These are phyloP conservation scores for Pachyrhizus erosus DNA, from an alignment of 306 rosid species.

Conservation along the genomic window DNA sequence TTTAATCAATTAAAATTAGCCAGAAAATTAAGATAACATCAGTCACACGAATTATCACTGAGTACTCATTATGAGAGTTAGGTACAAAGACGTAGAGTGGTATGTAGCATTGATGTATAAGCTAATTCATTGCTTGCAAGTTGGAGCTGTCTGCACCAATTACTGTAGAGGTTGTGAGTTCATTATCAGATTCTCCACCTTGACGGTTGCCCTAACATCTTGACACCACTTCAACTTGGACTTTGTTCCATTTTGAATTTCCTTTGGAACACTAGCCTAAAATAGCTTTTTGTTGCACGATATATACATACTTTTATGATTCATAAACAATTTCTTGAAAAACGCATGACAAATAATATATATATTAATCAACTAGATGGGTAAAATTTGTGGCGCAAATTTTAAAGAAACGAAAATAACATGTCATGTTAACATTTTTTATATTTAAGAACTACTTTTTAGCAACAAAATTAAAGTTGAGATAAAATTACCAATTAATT, in stretches of 20 bases:
- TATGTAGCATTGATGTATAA: constrained; percentile 44
- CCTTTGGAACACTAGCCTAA: background rate
- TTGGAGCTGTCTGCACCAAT: constrained; percentile 45
- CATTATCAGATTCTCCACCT: constrained; percentile 37
- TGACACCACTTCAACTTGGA: constrained; percentile 7
- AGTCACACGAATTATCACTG: background rate
- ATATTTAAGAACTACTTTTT: background rate
- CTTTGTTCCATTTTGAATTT: background rate
- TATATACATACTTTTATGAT: background rate
- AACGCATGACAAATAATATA: background rate
- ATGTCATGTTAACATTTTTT: background rate
- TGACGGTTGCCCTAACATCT: constrained; percentile 8
- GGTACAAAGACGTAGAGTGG: constrained; percentile 39
- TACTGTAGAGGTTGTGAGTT: constrained; percentile 51
- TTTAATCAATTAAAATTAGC: background rate
- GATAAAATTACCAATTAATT: background rate
- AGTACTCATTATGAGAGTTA: constrained; percentile 37
- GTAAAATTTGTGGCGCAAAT: background rate
- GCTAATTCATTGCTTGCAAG: constrained; percentile 60
- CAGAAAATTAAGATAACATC: background rate
- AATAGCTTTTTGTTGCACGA: background rate
- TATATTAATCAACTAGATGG: too few relatives aligned
- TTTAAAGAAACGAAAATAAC: background rate
- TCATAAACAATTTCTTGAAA: background rate
- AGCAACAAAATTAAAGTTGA: background rate